Evolutionary conservation across 2,329 filamentous ascomycete genomes (phyloP), one percentile per base, ranked within the genome.

Genomic region (Stemphylium vesicarium): DNA sequence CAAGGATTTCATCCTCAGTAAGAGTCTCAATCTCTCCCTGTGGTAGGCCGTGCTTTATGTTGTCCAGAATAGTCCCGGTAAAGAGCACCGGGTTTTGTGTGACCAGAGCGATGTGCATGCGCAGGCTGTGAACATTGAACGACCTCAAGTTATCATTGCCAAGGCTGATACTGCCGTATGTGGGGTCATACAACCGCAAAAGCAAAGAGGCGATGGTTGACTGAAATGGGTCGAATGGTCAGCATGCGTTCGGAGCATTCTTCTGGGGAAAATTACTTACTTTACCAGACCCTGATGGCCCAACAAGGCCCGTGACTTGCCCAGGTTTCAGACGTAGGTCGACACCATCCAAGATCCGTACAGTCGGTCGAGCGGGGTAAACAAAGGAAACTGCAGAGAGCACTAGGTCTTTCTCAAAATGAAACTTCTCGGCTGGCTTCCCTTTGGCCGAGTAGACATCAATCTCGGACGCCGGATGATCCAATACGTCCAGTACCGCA

Each of bases 271-370:
- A 15, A 10, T 18, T 36, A 20, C 42, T 38, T 42, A 47, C 53
- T 26, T 58, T 58, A 36, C 55, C 55, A 4, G 77, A 72, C 1
- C 79, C 79, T 26, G 77, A 79, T 2, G 76, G 73, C 1, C 79
- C 79, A 3, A 81, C 78, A 4, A 81, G 62, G 2, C 78, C 78
- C 3, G 78, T 81, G 24, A 79, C 77, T 20, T 74, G 72, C 4
- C 77, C 76, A 29, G 76, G 66, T 16, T 64, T 62, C 22, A 80
- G 71, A 0, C 48, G 55, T 4, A 81, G 51, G 45, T 70, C 68
- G 1, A 81, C 49, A 4, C 64, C 68, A 33, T 78, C 66, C 16
- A 81, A 61, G 4, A 77, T 76, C n/a, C 68, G 70, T 16, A 75
- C 69, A 2, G 75, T 74, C 4, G 77, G 75, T 44, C 79, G 69